Conservation (phyloP, 495 filamentous ascomycete species). For the Thermothielavioides terrestris region DNA sequence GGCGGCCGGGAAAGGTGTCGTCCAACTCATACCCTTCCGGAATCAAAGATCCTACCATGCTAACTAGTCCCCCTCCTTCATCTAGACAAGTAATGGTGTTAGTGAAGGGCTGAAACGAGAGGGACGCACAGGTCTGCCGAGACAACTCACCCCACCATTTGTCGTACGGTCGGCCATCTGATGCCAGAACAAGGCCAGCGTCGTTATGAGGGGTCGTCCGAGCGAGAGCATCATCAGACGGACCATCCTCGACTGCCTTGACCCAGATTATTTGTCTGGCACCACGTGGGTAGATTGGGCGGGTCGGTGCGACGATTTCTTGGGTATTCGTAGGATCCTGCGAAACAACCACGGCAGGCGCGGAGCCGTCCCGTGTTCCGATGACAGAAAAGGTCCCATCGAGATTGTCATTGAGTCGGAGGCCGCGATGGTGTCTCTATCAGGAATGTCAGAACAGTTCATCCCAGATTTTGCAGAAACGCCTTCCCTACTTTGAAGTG, state of each 20-base stretch:
- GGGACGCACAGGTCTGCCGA: too few species aligned
- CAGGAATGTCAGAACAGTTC: neutral
- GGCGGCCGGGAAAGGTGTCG: neutral
- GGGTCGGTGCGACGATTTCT: neutral
- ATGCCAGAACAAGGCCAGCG: neutral
- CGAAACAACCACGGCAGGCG: neutral
- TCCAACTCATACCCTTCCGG: slow-evolving; percentile 12
- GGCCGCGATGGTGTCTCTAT: slow-evolving; percentile 1
- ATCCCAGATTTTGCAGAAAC: too few species aligned
- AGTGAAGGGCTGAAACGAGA: neutral
- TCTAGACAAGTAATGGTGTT: neutral
- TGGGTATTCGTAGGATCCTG: neutral
- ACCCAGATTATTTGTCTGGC: neutral
- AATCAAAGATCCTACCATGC: slow-evolving; percentile 8
- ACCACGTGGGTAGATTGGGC: neutral
- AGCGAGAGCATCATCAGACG: neutral
- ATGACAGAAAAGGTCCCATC: slow-evolving; percentile 15
- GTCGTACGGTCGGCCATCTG: slow-evolving; percentile 7
- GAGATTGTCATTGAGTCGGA: slow-evolving; percentile 15
- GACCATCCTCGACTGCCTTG: neutral
- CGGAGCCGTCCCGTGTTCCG: neutral
- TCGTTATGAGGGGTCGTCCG: slow-evolving; percentile 1
- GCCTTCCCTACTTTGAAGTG: slow-evolving; percentile 15
- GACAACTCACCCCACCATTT: slow-evolving; percentile 7
- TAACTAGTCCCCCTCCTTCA: neutral